These are phyloP conservation scores for Euptelea pleiosperma DNA, from an alignment of 164 flowering plant genomes.

Conservation along the genomic window DNA sequence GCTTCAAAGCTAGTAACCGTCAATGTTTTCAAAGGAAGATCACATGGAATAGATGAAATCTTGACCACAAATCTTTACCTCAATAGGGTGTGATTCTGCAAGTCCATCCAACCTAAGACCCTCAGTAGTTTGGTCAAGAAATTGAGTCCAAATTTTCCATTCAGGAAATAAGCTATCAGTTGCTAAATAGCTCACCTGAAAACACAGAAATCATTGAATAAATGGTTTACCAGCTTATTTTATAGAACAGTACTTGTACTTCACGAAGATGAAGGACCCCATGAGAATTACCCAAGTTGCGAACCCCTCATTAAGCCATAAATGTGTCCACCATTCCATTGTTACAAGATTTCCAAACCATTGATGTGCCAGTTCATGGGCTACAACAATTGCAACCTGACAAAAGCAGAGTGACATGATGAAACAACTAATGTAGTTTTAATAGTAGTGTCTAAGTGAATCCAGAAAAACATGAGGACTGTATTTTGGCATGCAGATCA, in stretches of 20 bases:
- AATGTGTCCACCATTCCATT: constrained; percentile 99
- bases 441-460: not conserved
- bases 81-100: constrained; percentile 94
- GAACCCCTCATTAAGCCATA: constrained; percentile 99
- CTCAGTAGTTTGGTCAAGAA: constrained; percentile 74
- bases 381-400: constrained; percentile 88
- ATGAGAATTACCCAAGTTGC: constrained; percentile 85
- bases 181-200: constrained; percentile 89
- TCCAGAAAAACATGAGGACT: not conserved
- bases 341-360: constrained; percentile 99
- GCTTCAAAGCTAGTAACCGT: constrained; percentile 1
- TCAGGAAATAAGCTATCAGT: constrained; percentile 88
- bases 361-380: constrained; percentile 98
- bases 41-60: not conserved
- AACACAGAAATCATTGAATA: constrained; percentile 5
- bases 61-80: constrained; percentile 38
- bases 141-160: constrained; percentile 98
- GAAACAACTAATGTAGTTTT: not conserved
- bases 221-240: not conserved
- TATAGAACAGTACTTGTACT: not conserved
- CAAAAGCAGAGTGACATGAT: constrained; percentile 9
- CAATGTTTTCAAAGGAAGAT: not conserved
- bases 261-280: not conserved
- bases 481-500: not conserved
- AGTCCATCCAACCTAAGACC: constrained; percentile 93